Base-by-base conservation (phyloP, 257 asterid genomes). In the Scutellaria barbata region DNA sequence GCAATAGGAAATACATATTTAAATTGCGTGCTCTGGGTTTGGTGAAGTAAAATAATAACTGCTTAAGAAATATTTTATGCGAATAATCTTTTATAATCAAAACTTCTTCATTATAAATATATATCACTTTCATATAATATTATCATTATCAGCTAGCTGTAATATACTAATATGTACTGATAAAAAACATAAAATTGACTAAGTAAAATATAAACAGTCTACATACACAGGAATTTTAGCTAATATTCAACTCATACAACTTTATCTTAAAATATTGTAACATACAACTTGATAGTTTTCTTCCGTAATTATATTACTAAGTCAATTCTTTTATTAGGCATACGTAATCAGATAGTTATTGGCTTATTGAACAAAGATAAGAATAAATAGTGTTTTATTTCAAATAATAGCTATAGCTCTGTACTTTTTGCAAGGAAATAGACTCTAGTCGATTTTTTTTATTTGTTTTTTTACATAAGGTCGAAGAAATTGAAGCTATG, bases 361-460 rank as follows among this genome's bases (percentile, higher is more conserved):
- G 42, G 30, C 42, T 56, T 10, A 20, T 25, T 56, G 42, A 30
- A 11, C 22, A 13, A 14, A 22, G 65, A 58, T n/a, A 58, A 13
- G 12, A 39, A 10, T 40, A 61, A 39, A 62, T 41, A 62, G 0
- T 41, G 42, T 62, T 62, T 61, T 61, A 61, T 20, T 60, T 48
- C 30, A 41, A 17, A 18, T 58, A 33, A 12, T 33, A 11, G 45
- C 9, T 3, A 12, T 33, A 11, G 45, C 9, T 3, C 43, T 39
- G 51, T 35, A 39, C 53, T 14, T 10, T 41, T 42, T 20, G 35
- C 66, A 37, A 57, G 13, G 1, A 11, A 17, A 18, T 17, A 53
- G 13, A 9, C 9, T 17, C 35, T 5, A 6, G 43, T 33, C 46
- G 45, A 33, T 20, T 12, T 33, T 35, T 35, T 58, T 56, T 30